A percentile compares a stretch with the other conserved stretches of the same genome.
Conservation (phyloP, 1,139 yeast genomes). For the Candida freyschussii region DNA sequence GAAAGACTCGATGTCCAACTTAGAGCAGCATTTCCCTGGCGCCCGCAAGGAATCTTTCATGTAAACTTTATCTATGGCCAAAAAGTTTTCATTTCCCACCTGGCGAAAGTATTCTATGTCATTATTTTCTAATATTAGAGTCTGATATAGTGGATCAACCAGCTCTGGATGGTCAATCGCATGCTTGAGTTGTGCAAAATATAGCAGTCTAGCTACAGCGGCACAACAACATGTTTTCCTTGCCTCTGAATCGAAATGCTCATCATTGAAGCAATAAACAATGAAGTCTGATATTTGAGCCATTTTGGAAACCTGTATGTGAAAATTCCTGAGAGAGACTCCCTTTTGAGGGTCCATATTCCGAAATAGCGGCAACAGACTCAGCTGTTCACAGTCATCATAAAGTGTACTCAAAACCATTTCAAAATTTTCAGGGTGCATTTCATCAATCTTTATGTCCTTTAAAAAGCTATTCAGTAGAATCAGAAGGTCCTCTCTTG, state of each 20-base stretch:
- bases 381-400: constrained; percentile 40
- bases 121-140: constrained; percentile 18
- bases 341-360: constrained; percentile 64
- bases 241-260: constrained; percentile 26
- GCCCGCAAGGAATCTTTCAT: constrained; percentile 4
- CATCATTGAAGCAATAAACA: constrained; percentile 49
- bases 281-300: constrained; percentile 66
- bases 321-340: constrained; percentile 68
- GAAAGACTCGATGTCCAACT: constrained; percentile 30
- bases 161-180: constrained; percentile 29
- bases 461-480: constrained; percentile 16
- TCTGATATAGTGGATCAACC: constrained; percentile 19
- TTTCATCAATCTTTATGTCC: constrained; percentile 21
- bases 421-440: constrained; percentile 14
- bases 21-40: constrained; percentile 20
- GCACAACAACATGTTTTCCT: constrained; percentile 32
- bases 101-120: constrained; percentile 20
- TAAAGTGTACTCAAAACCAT: constrained; percentile 26
- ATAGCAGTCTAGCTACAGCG: constrained; percentile 45
- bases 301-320: constrained; percentile 68
- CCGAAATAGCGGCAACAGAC: constrained; percentile 48
- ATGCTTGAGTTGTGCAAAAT: constrained; percentile 48
- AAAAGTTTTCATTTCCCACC: constrained; percentile 18
- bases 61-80: constrained; percentile 21
- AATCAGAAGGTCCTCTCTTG: constrained; percentile 14